Conservation (phyloP, 257 asterid species). For the Ajuga chamaepitys region DNA sequence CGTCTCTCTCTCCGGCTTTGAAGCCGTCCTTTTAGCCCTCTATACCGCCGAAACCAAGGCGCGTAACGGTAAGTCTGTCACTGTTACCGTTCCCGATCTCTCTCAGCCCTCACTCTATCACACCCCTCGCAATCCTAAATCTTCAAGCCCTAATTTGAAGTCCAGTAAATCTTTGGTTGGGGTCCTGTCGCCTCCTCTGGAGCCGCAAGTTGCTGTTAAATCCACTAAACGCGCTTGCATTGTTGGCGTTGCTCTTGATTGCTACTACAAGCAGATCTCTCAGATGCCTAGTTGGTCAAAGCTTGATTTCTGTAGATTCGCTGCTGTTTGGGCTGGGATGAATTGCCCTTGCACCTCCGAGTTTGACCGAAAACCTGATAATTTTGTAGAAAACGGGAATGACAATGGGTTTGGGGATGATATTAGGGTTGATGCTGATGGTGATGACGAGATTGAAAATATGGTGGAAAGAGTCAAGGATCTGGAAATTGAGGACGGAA, state of each 20-base stretch:
- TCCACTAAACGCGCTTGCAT: conserved; percentile 89
- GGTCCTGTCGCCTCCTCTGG: conserved; percentile 63
- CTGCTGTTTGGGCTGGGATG: conserved; percentile 74
- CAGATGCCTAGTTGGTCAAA: conserved; percentile 95
- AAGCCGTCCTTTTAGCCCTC: conserved; percentile 75
- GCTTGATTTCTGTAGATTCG: conserved; percentile 63
- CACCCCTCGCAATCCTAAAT: conserved; percentile 55
- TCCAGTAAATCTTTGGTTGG: conserved; percentile 35
- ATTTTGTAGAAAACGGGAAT: too few species aligned
- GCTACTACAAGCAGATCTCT: conserved; percentile 78
- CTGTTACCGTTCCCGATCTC: conserved; percentile 76
- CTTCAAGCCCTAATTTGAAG: conserved; percentile 25
- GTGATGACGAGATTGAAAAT: conserved; percentile 41
- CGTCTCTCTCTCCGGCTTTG: conserved; percentile 68
- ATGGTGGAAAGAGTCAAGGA: conserved; percentile 28
- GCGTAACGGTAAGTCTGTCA: conserved; percentile 66
- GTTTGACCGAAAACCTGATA: too few species aligned
- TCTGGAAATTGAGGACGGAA: conserved; percentile 26
- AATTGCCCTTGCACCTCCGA: conserved; percentile 74
- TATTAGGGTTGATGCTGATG: conserved; percentile 22
- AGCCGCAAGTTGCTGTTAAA: conserved; percentile 83
- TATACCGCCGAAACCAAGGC: conserved; percentile 70
- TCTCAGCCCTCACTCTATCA: conserved; percentile 90
- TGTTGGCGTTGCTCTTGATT: conserved; percentile 82
- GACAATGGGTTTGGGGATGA: too few species aligned